Conservation (phyloP, 192 early-diverging fungal species). For the Geranomyces variabilis region DNA sequence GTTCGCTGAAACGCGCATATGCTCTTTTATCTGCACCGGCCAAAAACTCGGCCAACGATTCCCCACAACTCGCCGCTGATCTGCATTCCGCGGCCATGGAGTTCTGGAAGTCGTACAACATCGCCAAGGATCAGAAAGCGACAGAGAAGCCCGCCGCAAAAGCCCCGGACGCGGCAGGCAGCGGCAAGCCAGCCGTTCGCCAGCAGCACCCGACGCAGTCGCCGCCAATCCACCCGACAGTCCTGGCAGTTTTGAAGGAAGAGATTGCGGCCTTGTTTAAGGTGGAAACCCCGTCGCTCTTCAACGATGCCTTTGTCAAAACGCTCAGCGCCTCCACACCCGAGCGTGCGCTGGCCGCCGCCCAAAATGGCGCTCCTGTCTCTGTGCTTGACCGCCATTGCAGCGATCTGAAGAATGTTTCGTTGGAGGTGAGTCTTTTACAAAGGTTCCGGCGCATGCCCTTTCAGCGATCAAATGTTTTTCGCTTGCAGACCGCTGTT, state of each 20-base stretch:
- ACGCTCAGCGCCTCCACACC: neutral
- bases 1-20: conserved; percentile 56
- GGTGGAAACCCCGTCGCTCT: neutral
- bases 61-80: conserved; percentile 23
- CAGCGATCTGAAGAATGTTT: conserved; percentile 19
- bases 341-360: conserved; percentile 14
- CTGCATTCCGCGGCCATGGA: conserved; percentile 35
- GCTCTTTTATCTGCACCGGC: conserved; percentile 1
- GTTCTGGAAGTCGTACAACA: conserved; percentile 16
- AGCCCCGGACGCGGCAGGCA: conserved; percentile 23
- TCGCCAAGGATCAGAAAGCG: conserved; percentile 4
- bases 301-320: conserved; percentile 31
- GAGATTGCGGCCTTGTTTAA: conserved; percentile 15
- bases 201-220: neutral
- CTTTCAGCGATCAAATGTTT: neutral
- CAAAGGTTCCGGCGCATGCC: too few species aligned
- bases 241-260: conserved; percentile 21
- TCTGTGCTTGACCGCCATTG: neutral
- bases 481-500: conserved; percentile 26
- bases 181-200: neutral
- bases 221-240: conserved; percentile 9
- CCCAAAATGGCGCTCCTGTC: conserved; percentile 18
- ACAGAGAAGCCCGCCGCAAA: neutral
- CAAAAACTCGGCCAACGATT: conserved; percentile 17
- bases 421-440: conserved; percentile 9